Conservation (phyloP, 73 alveolate species). For the Stentor coeruleus region DNA sequence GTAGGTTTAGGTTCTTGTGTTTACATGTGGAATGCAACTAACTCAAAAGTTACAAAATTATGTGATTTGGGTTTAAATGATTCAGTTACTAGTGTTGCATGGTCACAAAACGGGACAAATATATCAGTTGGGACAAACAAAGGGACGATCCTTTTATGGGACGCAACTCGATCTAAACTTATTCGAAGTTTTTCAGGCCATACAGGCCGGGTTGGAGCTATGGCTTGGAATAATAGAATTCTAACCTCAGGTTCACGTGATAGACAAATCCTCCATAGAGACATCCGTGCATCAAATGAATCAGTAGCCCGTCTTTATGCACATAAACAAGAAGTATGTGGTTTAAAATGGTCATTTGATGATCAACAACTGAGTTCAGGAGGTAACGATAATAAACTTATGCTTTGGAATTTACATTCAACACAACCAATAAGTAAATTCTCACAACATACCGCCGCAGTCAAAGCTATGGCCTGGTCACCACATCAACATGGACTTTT, state of each 20-base stretch:
- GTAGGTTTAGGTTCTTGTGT: slow-evolving; percentile 76
- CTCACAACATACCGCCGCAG: slow-evolving; percentile 91
- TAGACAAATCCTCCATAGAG: slow-evolving; percentile 71
- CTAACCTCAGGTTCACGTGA: slow-evolving; percentile 84
- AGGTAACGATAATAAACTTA: slow-evolving; percentile 93
- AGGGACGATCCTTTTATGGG: slow-evolving; percentile 68
- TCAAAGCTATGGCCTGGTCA: slow-evolving; percentile 96
- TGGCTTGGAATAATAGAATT: slow-evolving; percentile 79
- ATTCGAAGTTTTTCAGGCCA: slow-evolving; percentile 74
- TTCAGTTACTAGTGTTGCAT: slow-evolving; percentile 68
- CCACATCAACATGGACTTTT: slow-evolving; percentile 91
- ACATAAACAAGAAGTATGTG: slow-evolving; percentile 93
- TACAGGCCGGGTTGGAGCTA: slow-evolving; percentile 83
- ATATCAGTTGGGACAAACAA: slow-evolving; percentile 65
- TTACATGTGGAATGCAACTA: slow-evolving; percentile 75
- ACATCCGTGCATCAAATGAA: slow-evolving; percentile 52
- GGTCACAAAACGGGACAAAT: slow-evolving; percentile 57
- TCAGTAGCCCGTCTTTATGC: slow-evolving; percentile 37
- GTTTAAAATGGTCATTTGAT: slow-evolving; percentile 90
- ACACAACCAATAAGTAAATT: slow-evolving; percentile 44
- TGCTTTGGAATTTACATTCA: slow-evolving; percentile 77
- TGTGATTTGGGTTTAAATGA: slow-evolving; percentile 64
- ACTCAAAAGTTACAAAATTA: slow-evolving; percentile 54
- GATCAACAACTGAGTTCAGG: slow-evolving; percentile 78
- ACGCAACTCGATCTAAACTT: slow-evolving; percentile 50